Base-by-base conservation (phyloP, 2,329 filamentous ascomycete species). In the Beauveria medogensis region DNA sequence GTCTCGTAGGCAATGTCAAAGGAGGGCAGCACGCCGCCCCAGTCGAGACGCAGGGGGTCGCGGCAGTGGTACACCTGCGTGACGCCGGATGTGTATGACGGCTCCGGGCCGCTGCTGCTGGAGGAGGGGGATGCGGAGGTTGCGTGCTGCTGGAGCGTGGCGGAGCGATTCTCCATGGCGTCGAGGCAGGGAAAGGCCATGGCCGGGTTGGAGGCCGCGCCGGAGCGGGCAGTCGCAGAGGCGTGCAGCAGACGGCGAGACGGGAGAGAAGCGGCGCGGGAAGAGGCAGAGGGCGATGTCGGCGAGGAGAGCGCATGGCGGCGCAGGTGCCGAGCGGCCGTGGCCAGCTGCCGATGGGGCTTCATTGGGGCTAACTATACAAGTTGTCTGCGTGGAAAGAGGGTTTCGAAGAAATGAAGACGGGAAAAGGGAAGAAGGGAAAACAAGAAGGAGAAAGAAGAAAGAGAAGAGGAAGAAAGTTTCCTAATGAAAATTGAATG, bases 1-100 rank as follows among this genome's bases (percentile, higher is more conserved):
- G 91, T 88, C 74, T 97, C 93, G 73, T 96, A 97, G 30, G 93
- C 93, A 63, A 97, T 84, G 67, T 92, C 85, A 70, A 96, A 97
- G 67, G 92, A 86, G 18, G 88, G 90, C 41, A 99, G 77, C n/a
- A 92, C 83, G 58, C 94, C 94, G 63, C 94, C 94, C 91, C 95
- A 97, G 75, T 99, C 94, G 28, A 97, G 85, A 3, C 92, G 78
- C 18, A 97, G 77, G 0, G 92, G 87, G 24, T 91, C 80, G 8
- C 81, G 69, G 67, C 88, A 94, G 70, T 86, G 87, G 74, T 90
- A 97, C 34, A 78, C 82, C 65, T 90, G 82, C 56, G 94, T 92
- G n/a, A 85, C 86, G 61, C 94, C 94, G 51, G 89, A 88, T 0
- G 93, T 97, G 74, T 99, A 99, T 1, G 91, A 91, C 0, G 94